These are phyloP conservation scores for Aspergillus nomiae DNA, from an alignment of 2,329 filamentous ascomycete species.

Conservation along the genomic window DNA sequence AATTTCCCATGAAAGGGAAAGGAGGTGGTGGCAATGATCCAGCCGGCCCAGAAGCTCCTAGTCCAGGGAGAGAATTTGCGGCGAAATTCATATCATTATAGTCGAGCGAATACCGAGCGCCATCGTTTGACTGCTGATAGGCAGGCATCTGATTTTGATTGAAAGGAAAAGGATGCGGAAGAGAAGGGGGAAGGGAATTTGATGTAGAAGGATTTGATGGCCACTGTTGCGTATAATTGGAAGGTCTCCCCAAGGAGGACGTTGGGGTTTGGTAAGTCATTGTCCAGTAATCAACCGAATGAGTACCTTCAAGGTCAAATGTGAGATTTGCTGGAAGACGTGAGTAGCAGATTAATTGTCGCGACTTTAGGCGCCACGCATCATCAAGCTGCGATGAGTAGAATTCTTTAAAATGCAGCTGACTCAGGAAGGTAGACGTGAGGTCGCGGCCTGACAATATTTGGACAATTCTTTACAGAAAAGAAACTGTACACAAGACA, in stretches of 20 bases:
- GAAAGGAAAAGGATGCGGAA: conserved; percentile 30
- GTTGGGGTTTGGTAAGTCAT: conserved; percentile 54
- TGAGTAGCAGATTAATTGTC: conserved; percentile 11
- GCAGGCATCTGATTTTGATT: conserved; percentile 26
- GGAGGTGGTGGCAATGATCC: conserved; percentile 31
- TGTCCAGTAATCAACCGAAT: conserved; percentile 12
- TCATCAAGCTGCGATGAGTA: conserved; percentile 18
- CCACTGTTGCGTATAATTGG: conserved; percentile 41
- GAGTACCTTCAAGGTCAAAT: neutral
- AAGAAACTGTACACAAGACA: neutral
- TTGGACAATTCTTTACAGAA: conserved; percentile 3
- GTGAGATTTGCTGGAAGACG: conserved; percentile 1
- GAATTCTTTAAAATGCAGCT: conserved; percentile 7
- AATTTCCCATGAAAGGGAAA: conserved; percentile 34
- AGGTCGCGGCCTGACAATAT: neutral
- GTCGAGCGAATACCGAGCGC: conserved; percentile 18
- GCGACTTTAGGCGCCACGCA: conserved; percentile 21
- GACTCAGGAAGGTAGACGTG: neutral
- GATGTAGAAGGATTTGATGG: conserved; percentile 30
- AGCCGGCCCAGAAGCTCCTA: conserved; percentile 25
- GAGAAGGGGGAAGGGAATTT: conserved; percentile 25
- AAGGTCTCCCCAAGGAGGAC: conserved; percentile 44
- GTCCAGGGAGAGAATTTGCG: conserved; percentile 33
- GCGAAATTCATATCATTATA: conserved; percentile 28
- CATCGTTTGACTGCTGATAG: conserved; percentile 23